Base-by-base conservation (phyloP, 2,329 filamentous ascomycete species). In the Trichocomaceae sp. region DNA sequence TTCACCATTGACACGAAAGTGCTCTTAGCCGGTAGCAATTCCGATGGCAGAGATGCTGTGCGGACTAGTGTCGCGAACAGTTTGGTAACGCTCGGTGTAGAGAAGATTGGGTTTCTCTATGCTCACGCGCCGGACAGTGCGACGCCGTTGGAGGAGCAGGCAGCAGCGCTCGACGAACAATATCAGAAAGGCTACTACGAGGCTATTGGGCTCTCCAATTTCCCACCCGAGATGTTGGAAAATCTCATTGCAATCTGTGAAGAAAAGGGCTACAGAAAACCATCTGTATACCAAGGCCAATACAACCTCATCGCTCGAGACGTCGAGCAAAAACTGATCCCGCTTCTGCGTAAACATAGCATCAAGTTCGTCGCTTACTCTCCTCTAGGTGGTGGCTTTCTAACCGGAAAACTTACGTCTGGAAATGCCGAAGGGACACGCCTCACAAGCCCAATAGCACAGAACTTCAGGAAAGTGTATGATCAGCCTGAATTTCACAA, bases 221-320 rank as follows among this genome's bases (percentile, higher is more conserved):
- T 69, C 15, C 55, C 65, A 0, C 60, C 65, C 0, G 55, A 61
- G 3, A 60, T 65, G 17, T 61, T 75, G 1, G 57, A 67, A 49
- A 55, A 66, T 17, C 67, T 67, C 23, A 56, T 74, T 26, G 58
- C 61, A 4, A 58, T 72, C 15, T 70, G 67, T 58, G 69, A 71
- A 19, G 45, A 63, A 42, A 63, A 71, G 2, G 62, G 60, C 35
- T 72, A 66, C 61, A 56, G 61, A n/a, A 72, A 73, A 49, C 73
- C 72, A 0, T 63, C 57, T 5, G 69, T 66, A 52, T 76, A 75
- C 49, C 72, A 76, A 46, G 72, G 72, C 29, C 64, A 67, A 12
- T 75, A 75, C 57, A 74, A 66, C 53, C 55, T 71, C 4, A 57
- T 73, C 7, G 65, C 66, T 7, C 72, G 73, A 5, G 64, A 63